Conservation (phyloP, 805 yeast species). For the Metschnikowia cerradonensis region DNA sequence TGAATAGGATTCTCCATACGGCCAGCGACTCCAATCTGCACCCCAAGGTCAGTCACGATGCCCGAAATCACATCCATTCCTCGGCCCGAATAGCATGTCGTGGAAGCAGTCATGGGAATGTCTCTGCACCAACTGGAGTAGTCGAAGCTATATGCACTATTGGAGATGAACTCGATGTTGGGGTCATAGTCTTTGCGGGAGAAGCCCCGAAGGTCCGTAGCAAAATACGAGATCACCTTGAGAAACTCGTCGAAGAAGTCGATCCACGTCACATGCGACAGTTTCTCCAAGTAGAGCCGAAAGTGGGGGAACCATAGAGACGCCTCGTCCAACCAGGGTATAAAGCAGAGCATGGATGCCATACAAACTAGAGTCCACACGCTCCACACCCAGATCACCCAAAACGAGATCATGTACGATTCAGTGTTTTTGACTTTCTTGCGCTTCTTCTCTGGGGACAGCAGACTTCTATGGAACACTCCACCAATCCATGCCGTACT, state of each 20-base stretch:
- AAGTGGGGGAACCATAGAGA: conserved; percentile 35
- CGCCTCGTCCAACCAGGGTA: conserved; percentile 11
- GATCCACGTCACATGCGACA: conserved; percentile 32
- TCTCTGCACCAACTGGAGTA: conserved; percentile 48
- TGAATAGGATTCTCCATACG: conserved; percentile 32
- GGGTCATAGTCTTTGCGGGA: conserved; percentile 11
- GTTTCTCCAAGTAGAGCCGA: conserved; percentile 34
- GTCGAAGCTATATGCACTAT: conserved; percentile 41
- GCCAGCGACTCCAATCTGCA: conserved; percentile 40
- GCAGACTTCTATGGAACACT: neutral
- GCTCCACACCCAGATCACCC: conserved; percentile 8
- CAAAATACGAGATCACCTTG: conserved; percentile 42
- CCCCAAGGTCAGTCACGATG: conserved; percentile 48
- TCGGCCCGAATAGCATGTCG: conserved; percentile 30
- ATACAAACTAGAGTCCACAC: conserved; percentile 9
- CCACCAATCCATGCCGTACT: neutral
- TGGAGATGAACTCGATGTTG: conserved; percentile 16
- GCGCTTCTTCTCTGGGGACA: neutral
- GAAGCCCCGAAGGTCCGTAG: conserved; percentile 34
- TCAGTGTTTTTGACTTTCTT: neutral
- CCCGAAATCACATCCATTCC: conserved; percentile 48
- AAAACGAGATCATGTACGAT: neutral
- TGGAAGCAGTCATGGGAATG: conserved; percentile 18
- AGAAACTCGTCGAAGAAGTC: conserved; percentile 37
- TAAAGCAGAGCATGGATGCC: conserved; percentile 9